Evolutionary conservation across 176 grass and related monocot species (phyloP).

Genomic region (Aegilops sharonensis): DNA sequence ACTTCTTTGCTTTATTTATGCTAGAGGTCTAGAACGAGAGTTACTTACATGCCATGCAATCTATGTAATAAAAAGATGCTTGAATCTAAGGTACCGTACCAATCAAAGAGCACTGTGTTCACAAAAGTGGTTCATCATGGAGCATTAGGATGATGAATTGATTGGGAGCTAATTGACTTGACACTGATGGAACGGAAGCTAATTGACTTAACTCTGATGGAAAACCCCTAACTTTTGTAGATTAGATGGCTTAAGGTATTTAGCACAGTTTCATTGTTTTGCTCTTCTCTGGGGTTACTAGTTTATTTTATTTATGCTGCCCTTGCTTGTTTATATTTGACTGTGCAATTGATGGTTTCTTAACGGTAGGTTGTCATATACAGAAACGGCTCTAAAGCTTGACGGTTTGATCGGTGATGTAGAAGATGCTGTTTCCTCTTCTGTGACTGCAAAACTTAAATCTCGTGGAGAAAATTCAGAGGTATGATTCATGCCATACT

Average conservation of each 20-base stretch:
- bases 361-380: slow-evolving; percentile 44
- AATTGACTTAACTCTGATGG: background rate
- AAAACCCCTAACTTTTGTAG: background rate
- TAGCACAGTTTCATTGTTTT: background rate
- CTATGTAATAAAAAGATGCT: background rate
- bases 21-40: slow-evolving; percentile 18
- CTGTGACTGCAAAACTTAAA: slow-evolving; percentile 72
- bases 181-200: background rate
- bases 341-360: slow-evolving; percentile 33
- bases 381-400: slow-evolving; percentile 88
- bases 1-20: background rate
- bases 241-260: slow-evolving; percentile 15
- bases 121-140: background rate
- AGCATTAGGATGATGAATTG: background rate
- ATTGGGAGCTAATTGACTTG: slow-evolving; percentile 2
- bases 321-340: slow-evolving; percentile 25
- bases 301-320: background rate
- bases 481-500: slow-evolving; percentile 51
- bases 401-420: slow-evolving; percentile 80
- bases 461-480: slow-evolving; percentile 44
- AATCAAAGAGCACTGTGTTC: background rate
- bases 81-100: background rate
- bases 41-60: background rate
- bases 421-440: slow-evolving; percentile 80
- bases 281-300: background rate